Base-by-base conservation (phyloP, 371 early-diverging fungal genomes). In the Rhizopus stolonifer region DNA sequence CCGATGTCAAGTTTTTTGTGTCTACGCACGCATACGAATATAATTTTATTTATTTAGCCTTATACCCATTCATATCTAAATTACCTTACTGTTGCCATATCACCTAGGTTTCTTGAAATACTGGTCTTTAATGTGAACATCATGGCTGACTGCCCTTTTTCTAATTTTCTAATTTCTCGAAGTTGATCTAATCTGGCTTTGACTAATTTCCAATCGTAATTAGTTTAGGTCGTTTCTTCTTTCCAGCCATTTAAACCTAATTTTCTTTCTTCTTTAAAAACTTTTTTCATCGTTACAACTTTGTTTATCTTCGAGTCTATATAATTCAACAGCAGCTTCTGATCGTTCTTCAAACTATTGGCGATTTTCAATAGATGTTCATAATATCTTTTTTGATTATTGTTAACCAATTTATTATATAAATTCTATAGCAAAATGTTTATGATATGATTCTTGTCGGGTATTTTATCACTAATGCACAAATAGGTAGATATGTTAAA, bases 201-300 rank as follows among this genome's bases (percentile, higher is more conserved):
- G 19, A 94, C 49, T 22, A 94, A 72, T 48, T 82, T 81, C 72
- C 86, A 87, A 59, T 93, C 94, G 53, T 92, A 94, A 48, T 87
- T 81, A 4, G 75, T 52, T 22, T 88, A 89, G 17, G 39, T 50
- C 0, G 84, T 77, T 54, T 86, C 80, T 22, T 65, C 64, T 53
- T 90, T 89, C 92, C 92, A 93, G 32, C 58, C 60, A 32, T 91
- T 86, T 22, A 82, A 74, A 1, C 86, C 84, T n/a, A n/a, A n/a
- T n/a, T n/a, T n/a, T n/a, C n/a, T n/a, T n/a, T n/a, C n/a, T n/a
- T n/a, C n/a, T n/a, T n/a, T n/a, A n/a, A n/a, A n/a, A n/a, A n/a
- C n/a, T n/a, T n/a, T n/a, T n/a, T n/a, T n/a, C n/a, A n/a, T n/a
- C n/a, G n/a, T n/a, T n/a, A n/a, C n/a, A n/a, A n/a, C n/a, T n/a